A percentile compares a stretch with the other conserved stretches of the same genome.
These are phyloP conservation scores for Porpolomopsis calyptriformis DNA, from an alignment of 768 basidiomycete genomes.

Conservation along the genomic window DNA sequence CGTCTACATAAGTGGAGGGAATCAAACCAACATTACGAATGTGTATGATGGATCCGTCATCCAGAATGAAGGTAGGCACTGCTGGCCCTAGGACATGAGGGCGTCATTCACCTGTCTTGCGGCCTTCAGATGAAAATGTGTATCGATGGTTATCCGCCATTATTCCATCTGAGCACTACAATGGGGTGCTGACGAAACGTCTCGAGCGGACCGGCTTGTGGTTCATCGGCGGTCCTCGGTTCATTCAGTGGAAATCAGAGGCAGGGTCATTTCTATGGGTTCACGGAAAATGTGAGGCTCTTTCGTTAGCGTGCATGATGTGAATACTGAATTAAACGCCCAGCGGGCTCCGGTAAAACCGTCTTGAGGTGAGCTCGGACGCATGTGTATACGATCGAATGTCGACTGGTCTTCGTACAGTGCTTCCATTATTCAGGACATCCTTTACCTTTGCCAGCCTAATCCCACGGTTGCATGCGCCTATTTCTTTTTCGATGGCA, in stretches of 20 bases:
- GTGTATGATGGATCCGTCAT: too few relatives aligned
- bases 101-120: too few relatives aligned
- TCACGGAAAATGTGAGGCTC: neutral
- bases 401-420: neutral
- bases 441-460: neutral
- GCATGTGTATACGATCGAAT: neutral
- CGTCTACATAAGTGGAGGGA: too few relatives aligned
- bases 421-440: neutral
- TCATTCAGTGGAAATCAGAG: neutral
- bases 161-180: neutral
- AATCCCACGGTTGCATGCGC: constrained; percentile 5
- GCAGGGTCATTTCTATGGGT: neutral
- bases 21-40: too few relatives aligned
- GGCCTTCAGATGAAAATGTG: neutral
- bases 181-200: neutral
- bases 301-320: neutral
- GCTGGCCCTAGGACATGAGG: too few relatives aligned
- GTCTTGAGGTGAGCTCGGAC: neutral
- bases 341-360: constrained; percentile 1
- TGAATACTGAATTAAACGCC: neutral
- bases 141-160: neutral
- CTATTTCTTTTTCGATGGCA: constrained; percentile 17
- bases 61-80: too few relatives aligned
- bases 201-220: neutral
- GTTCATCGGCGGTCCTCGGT: neutral